Conservation (phyloP, 305 asterid species). For the Plantago lanceolata region DNA sequence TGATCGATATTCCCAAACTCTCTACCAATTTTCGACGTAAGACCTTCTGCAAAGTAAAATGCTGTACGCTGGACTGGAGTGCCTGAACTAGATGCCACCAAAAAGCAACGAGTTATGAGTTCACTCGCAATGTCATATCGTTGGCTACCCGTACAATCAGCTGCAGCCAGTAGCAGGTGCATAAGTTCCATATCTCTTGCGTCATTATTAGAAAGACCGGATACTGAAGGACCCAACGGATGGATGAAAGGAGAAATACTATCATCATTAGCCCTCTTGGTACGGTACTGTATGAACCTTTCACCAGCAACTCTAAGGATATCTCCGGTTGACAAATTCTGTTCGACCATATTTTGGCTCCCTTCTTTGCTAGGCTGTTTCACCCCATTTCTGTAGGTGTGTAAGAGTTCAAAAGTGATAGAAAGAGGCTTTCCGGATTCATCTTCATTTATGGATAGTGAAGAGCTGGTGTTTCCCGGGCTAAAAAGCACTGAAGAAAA, state of each 20-base stretch:
- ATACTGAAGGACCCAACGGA: constrained; percentile 41
- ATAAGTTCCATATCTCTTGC: constrained; percentile 48
- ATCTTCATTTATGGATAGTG: constrained; percentile 16
- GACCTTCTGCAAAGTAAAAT: constrained; percentile 45
- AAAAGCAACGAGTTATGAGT: constrained; percentile 35
- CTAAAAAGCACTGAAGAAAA: constrained; percentile 19
- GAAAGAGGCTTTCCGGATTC: constrained; percentile 26
- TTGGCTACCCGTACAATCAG: constrained; percentile 32
- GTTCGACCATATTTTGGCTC: neutral
- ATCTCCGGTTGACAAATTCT: constrained; percentile 35
- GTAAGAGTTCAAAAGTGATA: constrained; percentile 35
- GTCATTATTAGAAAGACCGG: constrained; percentile 41
- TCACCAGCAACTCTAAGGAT: constrained; percentile 48
- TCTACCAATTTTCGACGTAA: constrained; percentile 34
- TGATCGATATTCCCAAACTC: constrained; percentile 27
- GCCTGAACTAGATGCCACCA: constrained; percentile 41
- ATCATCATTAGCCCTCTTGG: constrained; percentile 44
- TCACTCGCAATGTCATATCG: constrained; percentile 38
- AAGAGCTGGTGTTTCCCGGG: neutral
- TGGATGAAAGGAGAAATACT: constrained; percentile 46
- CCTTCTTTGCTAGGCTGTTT: constrained; percentile 20
- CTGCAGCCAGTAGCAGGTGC: constrained; percentile 45
- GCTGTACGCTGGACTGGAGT: constrained; percentile 50
- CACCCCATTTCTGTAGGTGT: constrained; percentile 26
- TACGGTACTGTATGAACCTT: constrained; percentile 48